Evolutionary conservation across 2,329 filamentous ascomycete genomes (phyloP).

Genomic region (Dothiorella sarmentorum): DNA sequence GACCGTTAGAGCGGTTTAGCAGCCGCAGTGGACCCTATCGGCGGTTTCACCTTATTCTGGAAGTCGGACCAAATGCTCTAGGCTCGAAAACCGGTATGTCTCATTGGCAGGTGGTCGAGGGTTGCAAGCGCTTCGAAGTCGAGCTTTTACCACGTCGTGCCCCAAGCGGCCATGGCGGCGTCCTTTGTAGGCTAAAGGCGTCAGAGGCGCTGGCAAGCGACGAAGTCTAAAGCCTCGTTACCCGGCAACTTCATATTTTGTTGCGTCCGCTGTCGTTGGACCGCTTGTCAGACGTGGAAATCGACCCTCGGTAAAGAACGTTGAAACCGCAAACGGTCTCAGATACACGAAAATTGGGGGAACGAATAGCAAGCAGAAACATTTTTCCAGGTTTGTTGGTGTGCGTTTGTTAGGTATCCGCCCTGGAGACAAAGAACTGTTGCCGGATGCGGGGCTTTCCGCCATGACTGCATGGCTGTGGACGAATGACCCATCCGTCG

Average conservation of each 20-base stretch:
- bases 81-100: background rate
- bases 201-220: background rate
- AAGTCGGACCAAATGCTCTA: background rate
- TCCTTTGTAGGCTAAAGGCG: background rate
- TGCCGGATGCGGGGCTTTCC: background rate
- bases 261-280: background rate
- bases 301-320: background rate
- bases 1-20: background rate
- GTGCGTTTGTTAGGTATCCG: background rate
- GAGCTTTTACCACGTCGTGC: background rate
- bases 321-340: constrained; percentile 5
- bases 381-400: background rate
- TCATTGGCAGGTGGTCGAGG: constrained; percentile 1
- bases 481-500: background rate
- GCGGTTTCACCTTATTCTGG: constrained; percentile 13
- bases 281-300: background rate
- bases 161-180: background rate
- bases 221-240: background rate
- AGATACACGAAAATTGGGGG: background rate
- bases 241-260: background rate
- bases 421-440: background rate
- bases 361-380: background rate
- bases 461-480: background rate
- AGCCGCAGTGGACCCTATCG: constrained; percentile 3
- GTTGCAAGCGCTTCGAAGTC: background rate